Percentiles rank a stretch among this genome's conserved stretches.
Conservation (phyloP, 2,329 filamentous ascomycete species). For the Fusarium xylarioides region DNA sequence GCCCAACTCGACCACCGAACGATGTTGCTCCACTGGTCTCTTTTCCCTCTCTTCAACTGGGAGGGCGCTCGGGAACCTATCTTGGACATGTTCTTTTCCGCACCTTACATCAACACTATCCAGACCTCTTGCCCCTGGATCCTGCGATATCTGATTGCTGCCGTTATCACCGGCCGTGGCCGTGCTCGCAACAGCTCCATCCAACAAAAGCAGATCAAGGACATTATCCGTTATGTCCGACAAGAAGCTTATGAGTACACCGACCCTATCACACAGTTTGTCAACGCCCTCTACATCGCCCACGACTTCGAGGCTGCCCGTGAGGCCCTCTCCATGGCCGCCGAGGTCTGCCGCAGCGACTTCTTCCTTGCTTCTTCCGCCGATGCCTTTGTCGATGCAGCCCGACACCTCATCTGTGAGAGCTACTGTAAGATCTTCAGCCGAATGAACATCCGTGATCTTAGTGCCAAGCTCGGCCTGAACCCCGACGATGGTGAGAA, state of each 20-base stretch:
- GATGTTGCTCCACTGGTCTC: conserved; percentile 97
- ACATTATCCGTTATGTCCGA: conserved; percentile 92
- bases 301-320: conserved; percentile 88
- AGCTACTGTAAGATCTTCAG: conserved; percentile 99
- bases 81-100: conserved; percentile 96
- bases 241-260: conserved; percentile 98
- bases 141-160: conserved; percentile 89
- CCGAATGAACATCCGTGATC: conserved; percentile 96
- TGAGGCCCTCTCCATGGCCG: conserved; percentile 87
- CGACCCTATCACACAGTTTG: conserved; percentile 95
- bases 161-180: conserved; percentile 92
- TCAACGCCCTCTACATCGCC: conserved; percentile 93
- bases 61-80: conserved; percentile 89
- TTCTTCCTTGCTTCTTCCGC: conserved; percentile 92
- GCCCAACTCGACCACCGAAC: conserved; percentile 96
- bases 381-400: conserved; percentile 91
- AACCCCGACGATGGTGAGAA: conserved; percentile 97
- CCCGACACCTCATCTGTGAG: conserved; percentile 96
- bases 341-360: conserved; percentile 90
- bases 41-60: conserved; percentile 99
- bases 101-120: conserved; percentile 98
- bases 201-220: conserved; percentile 99
- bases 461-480: conserved; percentile 89
- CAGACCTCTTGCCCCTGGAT: conserved; percentile 98
- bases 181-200: conserved; percentile 81